Base-by-base conservation (phyloP, 257 asterid genomes). In the Echium plantagineum region DNA sequence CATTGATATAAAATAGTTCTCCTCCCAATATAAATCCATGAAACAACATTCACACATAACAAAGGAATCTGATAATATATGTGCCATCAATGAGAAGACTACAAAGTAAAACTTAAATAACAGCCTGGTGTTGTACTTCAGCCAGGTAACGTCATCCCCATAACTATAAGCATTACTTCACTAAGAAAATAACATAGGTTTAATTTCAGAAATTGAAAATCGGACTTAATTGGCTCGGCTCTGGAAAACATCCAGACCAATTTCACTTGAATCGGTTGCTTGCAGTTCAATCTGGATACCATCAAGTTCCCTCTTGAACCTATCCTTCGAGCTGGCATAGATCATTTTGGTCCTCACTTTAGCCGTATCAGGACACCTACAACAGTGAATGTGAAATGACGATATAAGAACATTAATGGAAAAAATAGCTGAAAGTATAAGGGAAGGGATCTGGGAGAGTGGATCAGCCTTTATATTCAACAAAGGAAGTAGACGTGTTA, bases 261-360 rank as follows among this genome's bases (percentile, higher is more conserved):
- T 73, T 61, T 73, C 81, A 62, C 75, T 71, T 32, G 81, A 77
- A 63, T 75, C 81, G 42, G 81, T 75, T 65, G 81, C 81, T 55
- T 75, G 81, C 61, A 75, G 70, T 70, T 75, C 81, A 15, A 75
- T 72, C 75, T 75, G 81, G 60, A 75, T 75, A 30, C 81, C 81
- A 55, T 75, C 81, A 10, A 75, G 59, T 55, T 75, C 81, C 70
- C 81, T 68, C 69, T 75, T 75, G 64, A 75, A 75, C 68, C 77
- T 63, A 59, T 75, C 81, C 62, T 71, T 75, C 67, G 81, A 75
- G 69, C 81, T 75, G 10, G 81, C 81, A 21, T 71, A 75, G 57
- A 75, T 75, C 81, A 75, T 75, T 63, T 75, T 75, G 72, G 75
- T 75, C 35, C 81, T 73, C 30, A 75, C 81, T 32, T 54, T 75